These are phyloP conservation scores for Podaxis rugospora DNA, from an alignment of 768 basidiomycete species.

Conservation along the genomic window DNA sequence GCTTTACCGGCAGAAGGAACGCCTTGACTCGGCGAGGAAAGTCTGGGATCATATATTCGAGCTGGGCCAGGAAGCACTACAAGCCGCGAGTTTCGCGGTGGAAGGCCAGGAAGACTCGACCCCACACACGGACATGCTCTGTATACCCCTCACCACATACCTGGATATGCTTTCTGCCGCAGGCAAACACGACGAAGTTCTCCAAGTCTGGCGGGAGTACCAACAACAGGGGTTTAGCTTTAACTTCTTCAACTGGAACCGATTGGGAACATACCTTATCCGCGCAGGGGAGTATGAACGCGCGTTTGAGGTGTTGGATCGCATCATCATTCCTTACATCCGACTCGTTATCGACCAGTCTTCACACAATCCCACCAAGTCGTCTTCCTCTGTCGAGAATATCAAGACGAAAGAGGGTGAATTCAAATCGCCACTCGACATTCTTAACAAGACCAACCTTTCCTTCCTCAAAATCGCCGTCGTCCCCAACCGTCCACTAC, in stretches of 20 bases:
- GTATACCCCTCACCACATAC: conserved; percentile 75
- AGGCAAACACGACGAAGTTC: conserved; percentile 58
- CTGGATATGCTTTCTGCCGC: conserved; percentile 69
- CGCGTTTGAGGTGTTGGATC: conserved; percentile 79
- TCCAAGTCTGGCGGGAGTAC: conserved; percentile 62
- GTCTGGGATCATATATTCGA: conserved; percentile 70
- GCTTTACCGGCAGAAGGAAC: conserved; percentile 57
- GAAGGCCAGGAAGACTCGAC: background rate
- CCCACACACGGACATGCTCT: conserved; percentile 49
- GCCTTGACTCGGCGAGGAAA: conserved; percentile 48
- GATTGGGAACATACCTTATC: conserved; percentile 68
- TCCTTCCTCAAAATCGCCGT: background rate
- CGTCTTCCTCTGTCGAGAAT: background rate
- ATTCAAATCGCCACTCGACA: conserved; percentile 1
- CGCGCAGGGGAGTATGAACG: conserved; percentile 79
- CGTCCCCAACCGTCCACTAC: background rate
- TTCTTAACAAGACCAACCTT: conserved; percentile 5
- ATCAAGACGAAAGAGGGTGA: background rate
- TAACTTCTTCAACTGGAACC: conserved; percentile 91
- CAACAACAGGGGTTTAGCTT: conserved; percentile 65
- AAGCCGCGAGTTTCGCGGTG: background rate
- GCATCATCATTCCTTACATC: conserved; percentile 60
- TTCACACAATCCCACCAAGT: no score
- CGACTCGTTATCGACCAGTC: background rate
- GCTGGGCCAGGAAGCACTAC: conserved; percentile 18